Conservation (phyloP, 495 filamentous ascomycete genomes). For the Chaetomium tenue region DNA sequence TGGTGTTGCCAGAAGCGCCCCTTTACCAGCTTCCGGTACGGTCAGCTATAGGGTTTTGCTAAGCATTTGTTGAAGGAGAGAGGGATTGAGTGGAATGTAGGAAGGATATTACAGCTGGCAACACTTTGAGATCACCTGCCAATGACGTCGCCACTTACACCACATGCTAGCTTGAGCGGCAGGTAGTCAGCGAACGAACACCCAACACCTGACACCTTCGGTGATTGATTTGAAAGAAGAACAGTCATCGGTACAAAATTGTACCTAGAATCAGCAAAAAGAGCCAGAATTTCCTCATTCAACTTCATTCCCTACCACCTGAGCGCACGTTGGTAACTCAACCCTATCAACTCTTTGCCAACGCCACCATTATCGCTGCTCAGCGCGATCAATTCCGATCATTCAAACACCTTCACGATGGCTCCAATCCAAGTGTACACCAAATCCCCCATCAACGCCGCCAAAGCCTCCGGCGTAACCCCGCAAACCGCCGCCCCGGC, state of each 20-base stretch:
- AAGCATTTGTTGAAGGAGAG: not conserved
- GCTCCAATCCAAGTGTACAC: constrained; percentile 59
- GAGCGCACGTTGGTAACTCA: not conserved
- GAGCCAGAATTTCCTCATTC: not conserved
- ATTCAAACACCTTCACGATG: constrained; percentile 39
- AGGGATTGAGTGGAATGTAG: not conserved
- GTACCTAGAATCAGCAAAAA: not conserved
- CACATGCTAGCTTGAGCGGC: not conserved
- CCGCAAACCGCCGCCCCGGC: constrained; percentile 46
- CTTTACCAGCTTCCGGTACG: too few species aligned
- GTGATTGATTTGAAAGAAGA: not conserved
- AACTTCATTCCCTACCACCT: not conserved
- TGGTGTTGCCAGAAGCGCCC: too few species aligned
- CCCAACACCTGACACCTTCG: not conserved
- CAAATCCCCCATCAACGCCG: constrained; percentile 57
- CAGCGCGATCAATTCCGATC: not conserved
- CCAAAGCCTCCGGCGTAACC: constrained; percentile 51
- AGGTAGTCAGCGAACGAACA: not conserved
- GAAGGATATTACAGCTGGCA: not conserved
- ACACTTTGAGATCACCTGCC: constrained; percentile 23
- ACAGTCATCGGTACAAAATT: not conserved
- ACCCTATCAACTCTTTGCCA: not conserved
- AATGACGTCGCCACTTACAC: constrained; percentile 36
- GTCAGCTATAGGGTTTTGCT: not conserved
- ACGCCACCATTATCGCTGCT: not conserved